Percentiles rank a stretch among this genome's conserved stretches.
phyloP scores from a whole-genome alignment of 768 basidiomycete species.

The Panellus pusillus region DNA sequence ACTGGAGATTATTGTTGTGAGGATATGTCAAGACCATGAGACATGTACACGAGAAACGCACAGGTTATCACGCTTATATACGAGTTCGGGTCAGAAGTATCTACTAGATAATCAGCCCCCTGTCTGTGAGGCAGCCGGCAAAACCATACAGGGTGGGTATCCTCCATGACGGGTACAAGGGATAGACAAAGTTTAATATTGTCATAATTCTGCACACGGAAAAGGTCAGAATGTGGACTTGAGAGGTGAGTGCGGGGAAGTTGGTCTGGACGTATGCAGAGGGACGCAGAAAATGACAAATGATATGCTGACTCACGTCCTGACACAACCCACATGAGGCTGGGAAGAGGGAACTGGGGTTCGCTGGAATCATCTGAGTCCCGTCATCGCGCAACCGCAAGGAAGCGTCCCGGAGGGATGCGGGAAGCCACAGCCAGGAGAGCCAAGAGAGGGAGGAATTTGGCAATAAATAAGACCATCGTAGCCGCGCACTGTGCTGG shows the following conservation, averaged over 20 bases:
- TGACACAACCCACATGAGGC: constrained; percentile 9
- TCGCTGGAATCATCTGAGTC: constrained; percentile 32
- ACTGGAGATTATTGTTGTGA: constrained; percentile 22
- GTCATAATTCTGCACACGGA: constrained; percentile 40
- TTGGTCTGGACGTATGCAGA: too few relatives aligned
- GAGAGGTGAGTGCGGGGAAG: not conserved
- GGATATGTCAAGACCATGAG: too few relatives aligned
- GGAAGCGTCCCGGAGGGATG: not conserved
- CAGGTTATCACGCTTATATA: constrained; percentile 58
- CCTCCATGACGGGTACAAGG: constrained; percentile 57
- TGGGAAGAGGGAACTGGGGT: constrained; percentile 13
- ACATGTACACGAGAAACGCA: not conserved
- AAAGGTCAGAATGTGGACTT: not conserved
- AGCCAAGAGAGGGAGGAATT: constrained; percentile 24
- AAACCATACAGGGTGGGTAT: constrained; percentile 49
- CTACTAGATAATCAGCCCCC: constrained; percentile 30
- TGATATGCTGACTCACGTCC: constrained; percentile 9
- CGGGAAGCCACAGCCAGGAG: constrained; percentile 26
- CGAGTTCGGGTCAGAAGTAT: constrained; percentile 64
- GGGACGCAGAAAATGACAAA: not conserved
- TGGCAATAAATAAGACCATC: constrained; percentile 27
- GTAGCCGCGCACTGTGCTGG: not conserved
- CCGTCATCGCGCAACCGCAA: constrained; percentile 27
- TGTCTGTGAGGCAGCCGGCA: not conserved
- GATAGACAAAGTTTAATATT: constrained; percentile 58